Percentiles rank a stretch among this genome's conserved stretches.
Evolutionary conservation across 2,329 filamentous ascomycete species (phyloP).

Genomic region (Trichoderma lentiforme): DNA sequence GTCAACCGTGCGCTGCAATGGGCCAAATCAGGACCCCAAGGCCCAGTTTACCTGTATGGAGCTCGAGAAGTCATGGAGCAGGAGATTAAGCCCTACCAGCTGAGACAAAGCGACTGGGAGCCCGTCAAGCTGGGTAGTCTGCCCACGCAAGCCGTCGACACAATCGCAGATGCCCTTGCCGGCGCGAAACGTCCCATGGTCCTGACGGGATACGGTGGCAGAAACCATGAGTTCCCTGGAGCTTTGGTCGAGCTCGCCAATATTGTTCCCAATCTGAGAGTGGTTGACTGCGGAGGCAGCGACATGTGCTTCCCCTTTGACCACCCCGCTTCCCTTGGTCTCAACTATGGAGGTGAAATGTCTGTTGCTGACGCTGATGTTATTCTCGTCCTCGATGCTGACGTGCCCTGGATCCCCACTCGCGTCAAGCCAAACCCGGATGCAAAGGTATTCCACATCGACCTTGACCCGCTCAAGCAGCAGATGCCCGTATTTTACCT

Average conservation of each 20-base stretch:
- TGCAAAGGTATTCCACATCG: conserved; percentile 60
- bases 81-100: conserved; percentile 68
- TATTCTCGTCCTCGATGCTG: conserved; percentile 82
- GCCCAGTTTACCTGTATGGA: conserved; percentile 75
- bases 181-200: conserved; percentile 64
- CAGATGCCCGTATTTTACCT: conserved; percentile 74
- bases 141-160: conserved; percentile 48
- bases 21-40: conserved; percentile 70
- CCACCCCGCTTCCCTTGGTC: conserved; percentile 65
- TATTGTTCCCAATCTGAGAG: conserved; percentile 63
- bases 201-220: conserved; percentile 67
- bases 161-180: conserved; percentile 61
- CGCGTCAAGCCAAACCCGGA: conserved; percentile 54
- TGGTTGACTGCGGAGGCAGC: conserved; percentile 72
- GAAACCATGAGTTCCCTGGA: conserved; percentile 60
- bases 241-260: conserved; percentile 66
- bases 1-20: conserved; percentile 83
- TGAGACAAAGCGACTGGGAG: conserved; percentile 69
- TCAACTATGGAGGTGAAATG: conserved; percentile 72
- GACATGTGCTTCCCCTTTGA: conserved; percentile 78
- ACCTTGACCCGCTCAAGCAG: conserved; percentile 65
- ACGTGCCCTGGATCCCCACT: conserved; percentile 92
- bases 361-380: conserved; percentile 74
- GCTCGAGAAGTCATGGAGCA: conserved; percentile 83
- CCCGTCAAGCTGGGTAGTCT: conserved; percentile 64